Evolutionary conservation across 495 filamentous ascomycete genomes (phyloP).

Genomic region (Xylaria venustula): DNA sequence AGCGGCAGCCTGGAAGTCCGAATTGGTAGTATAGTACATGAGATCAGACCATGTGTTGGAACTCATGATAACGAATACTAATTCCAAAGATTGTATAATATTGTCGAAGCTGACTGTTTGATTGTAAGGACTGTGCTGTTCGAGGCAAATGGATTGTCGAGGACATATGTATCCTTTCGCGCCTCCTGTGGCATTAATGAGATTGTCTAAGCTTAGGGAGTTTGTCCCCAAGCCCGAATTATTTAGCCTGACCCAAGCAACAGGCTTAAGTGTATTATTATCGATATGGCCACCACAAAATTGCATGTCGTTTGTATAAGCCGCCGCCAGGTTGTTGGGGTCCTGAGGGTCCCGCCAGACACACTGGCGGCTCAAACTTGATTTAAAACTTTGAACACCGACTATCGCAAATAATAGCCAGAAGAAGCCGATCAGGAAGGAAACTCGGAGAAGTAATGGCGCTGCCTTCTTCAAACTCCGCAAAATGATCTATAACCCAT

Average conservation of each 20-base stretch:
- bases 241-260: constrained; percentile 62
- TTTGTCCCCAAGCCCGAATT: constrained; percentile 6
- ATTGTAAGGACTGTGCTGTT: constrained; percentile 76
- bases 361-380: constrained; percentile 82
- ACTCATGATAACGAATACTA: constrained; percentile 99
- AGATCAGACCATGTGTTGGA: constrained; percentile 94
- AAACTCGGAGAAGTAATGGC: constrained; percentile 89
- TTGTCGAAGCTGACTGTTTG: constrained; percentile 94
- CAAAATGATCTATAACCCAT: constrained; percentile 67
- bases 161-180: constrained; percentile 95
- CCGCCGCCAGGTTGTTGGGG: constrained; percentile 38
- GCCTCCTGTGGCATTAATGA: constrained; percentile 39
- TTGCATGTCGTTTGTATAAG: constrained; percentile 58
- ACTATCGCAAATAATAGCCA: constrained; percentile 98
- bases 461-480: constrained; percentile 94
- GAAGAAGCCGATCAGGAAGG: constrained; percentile 95
- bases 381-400: constrained; percentile 96
- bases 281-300: constrained; percentile 86
- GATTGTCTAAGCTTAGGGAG: constrained; percentile 27
- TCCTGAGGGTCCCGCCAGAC: constrained; percentile 72
- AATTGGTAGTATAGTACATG: constrained; percentile 88
- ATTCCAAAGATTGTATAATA: constrained; percentile 81
- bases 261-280: constrained; percentile 49
- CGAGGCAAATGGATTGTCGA: constrained; percentile 73
- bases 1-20: constrained; percentile 82